A percentile compares a stretch with the other conserved stretches of the same genome.
Conservation (phyloP, 164 flowering plant genomes). For the Stephania cephalantha region DNA sequence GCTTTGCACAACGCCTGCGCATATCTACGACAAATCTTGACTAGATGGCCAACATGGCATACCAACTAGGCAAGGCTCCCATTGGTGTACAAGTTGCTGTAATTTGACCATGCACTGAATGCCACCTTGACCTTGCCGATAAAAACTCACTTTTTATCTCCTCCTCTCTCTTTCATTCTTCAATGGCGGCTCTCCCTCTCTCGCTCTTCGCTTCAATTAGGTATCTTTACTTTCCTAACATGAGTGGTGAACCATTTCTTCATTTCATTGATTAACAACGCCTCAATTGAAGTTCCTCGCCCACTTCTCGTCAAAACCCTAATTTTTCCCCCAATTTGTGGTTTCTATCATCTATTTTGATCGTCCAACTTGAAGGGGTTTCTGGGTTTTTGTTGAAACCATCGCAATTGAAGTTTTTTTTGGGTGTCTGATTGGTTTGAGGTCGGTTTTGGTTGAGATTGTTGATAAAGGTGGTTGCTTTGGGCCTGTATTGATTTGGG, state of each 20-base stretch:
- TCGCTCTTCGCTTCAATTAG: conserved; percentile 1
- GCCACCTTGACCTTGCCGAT: too few relatives aligned
- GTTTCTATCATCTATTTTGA: not conserved
- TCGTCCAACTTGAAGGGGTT: not conserved
- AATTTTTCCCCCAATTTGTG: conserved; percentile 3
- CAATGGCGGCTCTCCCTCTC: conserved; percentile 21
- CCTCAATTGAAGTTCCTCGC: not conserved
- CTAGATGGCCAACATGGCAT: too few relatives aligned
- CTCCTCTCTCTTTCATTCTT: not conserved
- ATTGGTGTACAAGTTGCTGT: too few relatives aligned
- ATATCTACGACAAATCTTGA: too few relatives aligned
- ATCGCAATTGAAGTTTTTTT: not conserved
- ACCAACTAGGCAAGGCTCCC: too few relatives aligned
- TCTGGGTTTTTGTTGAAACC: not conserved
- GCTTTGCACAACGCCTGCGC: too few relatives aligned
- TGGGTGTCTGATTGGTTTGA: not conserved
- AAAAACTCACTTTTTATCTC: too few relatives aligned
- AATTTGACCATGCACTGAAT: too few relatives aligned
- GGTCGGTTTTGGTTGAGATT: not conserved
- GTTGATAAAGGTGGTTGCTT: not conserved
- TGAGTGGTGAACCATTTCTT: not conserved
- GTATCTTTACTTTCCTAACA: not conserved
- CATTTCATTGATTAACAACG: not conserved
- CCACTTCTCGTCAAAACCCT: conserved; percentile 12
- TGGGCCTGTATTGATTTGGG: not conserved